These are phyloP conservation scores for Boletus sp. DNA, from an alignment of 1,284 basidiomycete genomes.

Conservation along the genomic window DNA sequence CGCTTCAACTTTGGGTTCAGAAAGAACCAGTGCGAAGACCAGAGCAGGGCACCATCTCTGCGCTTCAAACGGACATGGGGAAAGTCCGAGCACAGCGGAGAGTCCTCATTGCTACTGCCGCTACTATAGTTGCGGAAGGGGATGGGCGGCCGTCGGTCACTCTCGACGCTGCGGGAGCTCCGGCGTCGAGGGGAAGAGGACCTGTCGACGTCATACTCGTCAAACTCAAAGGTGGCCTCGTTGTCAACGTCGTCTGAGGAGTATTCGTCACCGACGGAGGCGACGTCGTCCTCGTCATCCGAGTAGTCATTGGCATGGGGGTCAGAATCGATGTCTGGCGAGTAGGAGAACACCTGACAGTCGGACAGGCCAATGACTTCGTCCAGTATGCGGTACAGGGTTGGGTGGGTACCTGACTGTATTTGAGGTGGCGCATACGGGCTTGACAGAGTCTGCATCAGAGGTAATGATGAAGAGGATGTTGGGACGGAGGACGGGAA, in stretches of 20 bases:
- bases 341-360: constrained; percentile 94
- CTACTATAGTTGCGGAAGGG: constrained; percentile 21
- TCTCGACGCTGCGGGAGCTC: constrained; percentile 1
- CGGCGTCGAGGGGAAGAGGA: constrained; percentile 37
- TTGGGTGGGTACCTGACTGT: constrained; percentile 70
- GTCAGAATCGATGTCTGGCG: constrained; percentile 92
- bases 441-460: constrained; percentile 51
- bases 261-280: constrained; percentile 56
- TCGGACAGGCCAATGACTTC: constrained; percentile 87
- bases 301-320: constrained; percentile 85
- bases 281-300: constrained; percentile 70
- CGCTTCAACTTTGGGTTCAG: constrained; percentile 91
- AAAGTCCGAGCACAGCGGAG: constrained; percentile 25
- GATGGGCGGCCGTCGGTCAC: constrained; percentile 9
- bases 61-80: constrained; percentile 36
- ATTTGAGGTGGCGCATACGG: constrained; percentile 66
- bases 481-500: constrained; percentile 71
- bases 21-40: constrained; percentile 98
- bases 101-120: constrained; percentile 25
- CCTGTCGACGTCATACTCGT: constrained; percentile 74
- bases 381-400: constrained; percentile 84
- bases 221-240: constrained; percentile 67
- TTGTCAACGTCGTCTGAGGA: constrained; percentile 55
- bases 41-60: constrained; percentile 76
- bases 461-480: constrained; percentile 55